Evolutionary conservation across 345 rosid species (phyloP).

Genomic region (Lenwebbia sp.): DNA sequence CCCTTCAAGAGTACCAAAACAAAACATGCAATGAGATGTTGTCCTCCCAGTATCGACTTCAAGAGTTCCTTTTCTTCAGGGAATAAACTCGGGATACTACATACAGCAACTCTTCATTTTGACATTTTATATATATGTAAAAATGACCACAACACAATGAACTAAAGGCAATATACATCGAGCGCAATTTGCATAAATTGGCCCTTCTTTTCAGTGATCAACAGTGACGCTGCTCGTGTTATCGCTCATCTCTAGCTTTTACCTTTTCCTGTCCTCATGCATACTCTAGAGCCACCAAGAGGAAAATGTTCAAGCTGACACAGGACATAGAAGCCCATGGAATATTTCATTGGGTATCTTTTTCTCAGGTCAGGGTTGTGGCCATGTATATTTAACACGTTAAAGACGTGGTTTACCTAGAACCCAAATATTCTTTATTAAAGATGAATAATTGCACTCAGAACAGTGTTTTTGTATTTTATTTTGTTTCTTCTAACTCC

Average conservation of each 20-base stretch:
- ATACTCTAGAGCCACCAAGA: neutral
- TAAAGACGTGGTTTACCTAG: neutral
- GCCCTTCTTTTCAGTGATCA: neutral
- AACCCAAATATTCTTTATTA: neutral
- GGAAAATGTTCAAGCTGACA: neutral
- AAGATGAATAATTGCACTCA: neutral
- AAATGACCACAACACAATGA: neutral
- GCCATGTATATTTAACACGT: neutral
- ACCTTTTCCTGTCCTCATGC: neutral
- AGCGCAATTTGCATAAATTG: neutral
- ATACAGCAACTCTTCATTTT: neutral
- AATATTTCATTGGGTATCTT: neutral
- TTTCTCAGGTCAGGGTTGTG: neutral
- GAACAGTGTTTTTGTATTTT: neutral
- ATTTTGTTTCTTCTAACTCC: neutral
- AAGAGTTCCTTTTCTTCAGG: neutral
- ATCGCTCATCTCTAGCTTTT: neutral
- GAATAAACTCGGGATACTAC: neutral
- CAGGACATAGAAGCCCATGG: neutral
- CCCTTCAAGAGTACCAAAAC: constrained; percentile 29
- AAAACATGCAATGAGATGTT: neutral
- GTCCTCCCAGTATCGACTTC: neutral
- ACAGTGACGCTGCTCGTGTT: neutral
- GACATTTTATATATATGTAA: neutral
- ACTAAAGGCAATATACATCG: neutral